Base-by-base conservation (phyloP, 495 filamentous ascomycete genomes). In the Cairneyella variabilis region DNA sequence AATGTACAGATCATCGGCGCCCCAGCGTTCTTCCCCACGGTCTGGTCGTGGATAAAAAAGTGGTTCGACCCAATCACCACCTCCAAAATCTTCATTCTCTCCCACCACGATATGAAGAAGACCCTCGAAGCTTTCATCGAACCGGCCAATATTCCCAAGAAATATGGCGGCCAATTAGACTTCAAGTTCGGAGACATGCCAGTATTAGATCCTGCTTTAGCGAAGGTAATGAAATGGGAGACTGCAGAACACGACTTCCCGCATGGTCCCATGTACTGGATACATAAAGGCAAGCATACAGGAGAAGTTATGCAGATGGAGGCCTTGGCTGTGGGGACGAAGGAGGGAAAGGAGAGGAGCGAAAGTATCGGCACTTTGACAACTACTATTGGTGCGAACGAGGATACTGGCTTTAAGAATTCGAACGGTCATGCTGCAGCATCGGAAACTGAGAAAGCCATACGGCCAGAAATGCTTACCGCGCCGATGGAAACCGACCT, bases 1-100 rank as follows among this genome's bases (percentile, higher is more conserved):
- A 2, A 26, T 34, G 25, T 58, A 26, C 62, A 88, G 78, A 88
- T 96, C 63, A 87, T 96, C 55, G 89, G 90, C 40, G 91, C 91
- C 0, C 91, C 91, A 3, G 75, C 81, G 38, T 96, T 95, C 77
- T 96, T 96, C 72, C 88, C 88, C 25, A 95, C 90, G 10, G 88
- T 96, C 46, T 95, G 91, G 91, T 80, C 86, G 57, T 95, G 91
- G 91, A 85, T 95, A 69, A 95, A 95, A 74, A 83, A 84, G 63
- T 96, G 91, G 91, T 95, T 95, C 65, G 91, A 96, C 70, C 91
- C 91, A 22, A 86, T 86, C 52, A 96, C 91, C 40, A 89, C 90
- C 3, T 90, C 87, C 56, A 95, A 96, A 71, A 95, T 96, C 62
- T 92, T 95, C 66, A 90, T 96, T 57, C 79, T 95, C 52, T 76